Evolutionary conservation across 2,329 filamentous ascomycete genomes (phyloP), one percentile per base, ranked within the genome.

Genomic region (Intubia oerlemansii): DNA sequence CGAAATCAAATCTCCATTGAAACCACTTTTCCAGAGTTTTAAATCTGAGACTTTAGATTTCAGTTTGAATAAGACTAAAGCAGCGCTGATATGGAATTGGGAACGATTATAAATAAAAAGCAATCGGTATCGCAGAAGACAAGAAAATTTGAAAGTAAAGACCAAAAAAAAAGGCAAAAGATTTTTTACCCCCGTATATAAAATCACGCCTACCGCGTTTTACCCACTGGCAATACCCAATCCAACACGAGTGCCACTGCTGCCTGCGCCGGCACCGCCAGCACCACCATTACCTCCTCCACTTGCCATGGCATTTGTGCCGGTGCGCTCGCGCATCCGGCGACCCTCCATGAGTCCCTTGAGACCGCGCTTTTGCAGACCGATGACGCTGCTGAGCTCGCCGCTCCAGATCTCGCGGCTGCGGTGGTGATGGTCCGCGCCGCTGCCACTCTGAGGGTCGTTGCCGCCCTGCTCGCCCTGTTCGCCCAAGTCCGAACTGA

Each of bases 281-380:
- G n/a, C n/a, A n/a, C n/a, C n/a, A n/a, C n/a, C 13, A 16, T 21
- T 32, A 10, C 17, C 13, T 3, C 25, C 21, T 6, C 24, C 15
- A n/a, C n/a, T n/a, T n/a, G n/a, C n/a, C 28, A 34, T 32, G 6
- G 28, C 30, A 21, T 35, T 39, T 14, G 57, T 62, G 8, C 59
- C 60, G 4, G 57, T 61, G 37, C 80, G 59, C 48, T 91, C 81
- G 25, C 84, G 60, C 57, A 93, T 71, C 34, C 85, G 62, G 25
- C 85, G 59, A 4, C 85, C 85, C 49, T 95, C 88, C 88, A 98
- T 95, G 39, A 98, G 50, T 0, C 88, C 88, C 34, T 85, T 62
- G 20, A 98, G 50, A 0, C 88, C 88, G 30, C 88, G 64, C 56
- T 98, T 98, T 56, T 98, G 88, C 38, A 98, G 48, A 0, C 88